Evolutionary conservation across 1,284 basidiomycete genomes (phyloP).

Genomic region (Ganoderma lingzhi): DNA sequence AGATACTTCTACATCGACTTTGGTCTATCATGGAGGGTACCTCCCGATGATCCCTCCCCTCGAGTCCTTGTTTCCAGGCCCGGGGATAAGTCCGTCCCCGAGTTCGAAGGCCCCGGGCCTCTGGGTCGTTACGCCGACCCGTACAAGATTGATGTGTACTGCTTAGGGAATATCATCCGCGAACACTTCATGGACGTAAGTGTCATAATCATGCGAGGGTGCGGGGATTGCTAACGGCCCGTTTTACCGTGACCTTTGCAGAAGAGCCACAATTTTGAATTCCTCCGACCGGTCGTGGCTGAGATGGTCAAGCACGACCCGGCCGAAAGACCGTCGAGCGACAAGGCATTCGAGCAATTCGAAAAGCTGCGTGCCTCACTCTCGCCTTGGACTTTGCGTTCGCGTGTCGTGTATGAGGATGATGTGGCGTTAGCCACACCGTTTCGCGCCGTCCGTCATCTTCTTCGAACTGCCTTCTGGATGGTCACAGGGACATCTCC

Average conservation of each 20-base stretch:
- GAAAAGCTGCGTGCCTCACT: background rate
- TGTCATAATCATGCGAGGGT: slow-evolving; percentile 12
- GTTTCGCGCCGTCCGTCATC: background rate
- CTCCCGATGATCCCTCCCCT: slow-evolving; percentile 16
- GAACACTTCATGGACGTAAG: slow-evolving; percentile 32
- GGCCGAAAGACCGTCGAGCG: slow-evolving; percentile 35
- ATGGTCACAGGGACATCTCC: background rate
- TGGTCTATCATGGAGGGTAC: slow-evolving; percentile 43
- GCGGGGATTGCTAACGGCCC: slow-evolving; percentile 20
- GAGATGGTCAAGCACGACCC: slow-evolving; percentile 44
- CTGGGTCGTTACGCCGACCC: slow-evolving; percentile 25
- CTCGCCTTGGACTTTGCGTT: slow-evolving; percentile 17
- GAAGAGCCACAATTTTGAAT: slow-evolving; percentile 37
- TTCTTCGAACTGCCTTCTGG: background rate
- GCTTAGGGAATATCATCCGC: slow-evolving; percentile 43
- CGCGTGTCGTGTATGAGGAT: slow-evolving; percentile 16
- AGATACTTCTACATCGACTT: slow-evolving; percentile 46
- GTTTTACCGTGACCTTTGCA: slow-evolving; percentile 26
- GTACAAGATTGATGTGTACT: slow-evolving; percentile 41
- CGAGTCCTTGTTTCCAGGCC: background rate
- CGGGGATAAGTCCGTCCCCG: background rate
- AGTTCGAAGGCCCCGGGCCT: background rate
- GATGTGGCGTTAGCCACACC: background rate
- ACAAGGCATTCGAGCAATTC: slow-evolving; percentile 15
- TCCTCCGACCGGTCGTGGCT: slow-evolving; percentile 40